These are phyloP conservation scores for Plantago ovata DNA, from an alignment of 257 asterid species.

Conservation along the genomic window DNA sequence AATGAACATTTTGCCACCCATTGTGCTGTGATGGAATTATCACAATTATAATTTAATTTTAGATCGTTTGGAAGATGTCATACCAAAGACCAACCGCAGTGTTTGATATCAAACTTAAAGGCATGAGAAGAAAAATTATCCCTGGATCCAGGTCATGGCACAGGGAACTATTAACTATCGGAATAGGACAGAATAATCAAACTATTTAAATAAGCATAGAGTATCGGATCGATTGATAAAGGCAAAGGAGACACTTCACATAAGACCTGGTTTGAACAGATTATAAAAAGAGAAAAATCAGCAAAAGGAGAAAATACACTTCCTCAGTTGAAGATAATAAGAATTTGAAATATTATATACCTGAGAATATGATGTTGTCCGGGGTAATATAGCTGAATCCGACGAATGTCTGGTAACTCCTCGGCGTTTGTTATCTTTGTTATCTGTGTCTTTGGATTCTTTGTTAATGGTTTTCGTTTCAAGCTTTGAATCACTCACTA, in stretches of 20 bases:
- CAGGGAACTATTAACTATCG: conserved; percentile 9
- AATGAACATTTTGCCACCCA: background rate
- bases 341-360: conserved; percentile 28
- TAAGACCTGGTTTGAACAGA: conserved; percentile 24
- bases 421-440: conserved; percentile 25
- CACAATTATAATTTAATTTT: background rate
- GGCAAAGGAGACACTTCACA: conserved; percentile 26
- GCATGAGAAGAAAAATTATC: background rate
- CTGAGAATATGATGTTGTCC: conserved; percentile 56
- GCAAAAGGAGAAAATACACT: conserved; percentile 17
- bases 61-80: background rate
- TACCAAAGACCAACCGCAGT: background rate
- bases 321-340: background rate
- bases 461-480: conserved; percentile 34
- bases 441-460: conserved; percentile 33
- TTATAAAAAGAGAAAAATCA: conserved; percentile 16
- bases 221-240: conserved; percentile 16
- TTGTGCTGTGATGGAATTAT: background rate
- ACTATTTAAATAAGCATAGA: background rate
- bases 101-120: background rate
- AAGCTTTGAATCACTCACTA: conserved; percentile 34
- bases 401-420: conserved; percentile 39
- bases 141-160: conserved; percentile 7
- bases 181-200: conserved; percentile 9
- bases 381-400: conserved; percentile 45